phyloP scores from a whole-genome alignment of 495 filamentous ascomycete species.

The Neurospora sp. region DNA sequence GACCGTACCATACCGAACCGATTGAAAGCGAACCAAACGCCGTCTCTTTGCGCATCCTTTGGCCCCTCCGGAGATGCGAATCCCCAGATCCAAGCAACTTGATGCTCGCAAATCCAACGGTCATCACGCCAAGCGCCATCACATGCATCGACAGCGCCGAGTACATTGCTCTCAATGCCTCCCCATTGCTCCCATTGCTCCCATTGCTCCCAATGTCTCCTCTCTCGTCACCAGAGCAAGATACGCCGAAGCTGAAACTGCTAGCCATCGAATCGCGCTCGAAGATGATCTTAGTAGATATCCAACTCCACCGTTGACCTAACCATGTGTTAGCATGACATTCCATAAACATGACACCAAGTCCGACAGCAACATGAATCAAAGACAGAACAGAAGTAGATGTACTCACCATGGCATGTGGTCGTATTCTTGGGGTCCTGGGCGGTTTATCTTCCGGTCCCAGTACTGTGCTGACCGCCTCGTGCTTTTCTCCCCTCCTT shows the following conservation, averaged over 20 bases:
- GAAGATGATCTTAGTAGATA: too few species aligned
- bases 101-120: not conserved
- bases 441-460: too few species aligned
- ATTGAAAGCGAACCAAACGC: too few species aligned
- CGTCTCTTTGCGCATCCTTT: not conserved
- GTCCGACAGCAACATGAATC: not conserved
- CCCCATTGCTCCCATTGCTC: too few species aligned
- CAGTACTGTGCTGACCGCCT: too few species aligned
- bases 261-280: too few species aligned
- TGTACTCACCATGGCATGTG: not conserved
- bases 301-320: too few species aligned
- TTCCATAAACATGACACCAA: not conserved
- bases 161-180: not conserved
- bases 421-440: not conserved
- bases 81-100: not conserved
- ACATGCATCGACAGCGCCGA: not conserved
- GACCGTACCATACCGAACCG: too few species aligned
- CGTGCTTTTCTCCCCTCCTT: too few species aligned
- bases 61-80: not conserved
- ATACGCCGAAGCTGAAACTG: too few species aligned
- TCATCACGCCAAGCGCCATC: not conserved
- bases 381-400: not conserved
- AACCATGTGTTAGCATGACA: not conserved
- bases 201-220: too few species aligned
- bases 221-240: too few species aligned